phyloP scores from a whole-genome alignment of 257 asterid species.

The Solanum arcanum region DNA sequence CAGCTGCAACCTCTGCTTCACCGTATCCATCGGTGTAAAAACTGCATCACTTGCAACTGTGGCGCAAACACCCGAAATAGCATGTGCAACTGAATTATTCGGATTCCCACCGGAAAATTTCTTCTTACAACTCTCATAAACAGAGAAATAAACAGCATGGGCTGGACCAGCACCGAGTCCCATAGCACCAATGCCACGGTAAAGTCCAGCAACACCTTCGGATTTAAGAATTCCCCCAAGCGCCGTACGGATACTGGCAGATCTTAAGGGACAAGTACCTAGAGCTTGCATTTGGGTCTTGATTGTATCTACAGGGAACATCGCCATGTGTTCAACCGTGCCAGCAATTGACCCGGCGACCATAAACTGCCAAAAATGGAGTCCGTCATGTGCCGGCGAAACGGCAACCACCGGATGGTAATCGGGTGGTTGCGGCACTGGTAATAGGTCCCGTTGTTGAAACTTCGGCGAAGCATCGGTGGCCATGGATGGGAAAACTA shows the following conservation, averaged over 20 bases:
- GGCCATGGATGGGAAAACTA: constrained; percentile 35
- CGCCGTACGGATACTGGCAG: constrained; percentile 53
- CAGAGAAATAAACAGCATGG: constrained; percentile 87
- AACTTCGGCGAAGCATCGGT: constrained; percentile 63
- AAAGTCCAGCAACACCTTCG: constrained; percentile 63
- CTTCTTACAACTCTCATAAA: constrained; percentile 72
- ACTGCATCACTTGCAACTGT: constrained; percentile 88
- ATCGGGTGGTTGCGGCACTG: constrained; percentile 41
- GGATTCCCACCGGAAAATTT: constrained; percentile 57
- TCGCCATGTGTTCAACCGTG: constrained; percentile 91
- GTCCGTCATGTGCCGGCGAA: constrained; percentile 63
- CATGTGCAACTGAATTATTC: constrained; percentile 58
- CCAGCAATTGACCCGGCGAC: constrained; percentile 90
- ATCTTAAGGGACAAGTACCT: constrained; percentile 71
- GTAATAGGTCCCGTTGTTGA: constrained; percentile 52
- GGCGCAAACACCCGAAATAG: constrained; percentile 75
- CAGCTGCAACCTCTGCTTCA: constrained; percentile 93
- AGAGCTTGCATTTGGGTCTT: constrained; percentile 94
- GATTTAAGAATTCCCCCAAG: constrained; percentile 49
- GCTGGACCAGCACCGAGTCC: constrained; percentile 98
- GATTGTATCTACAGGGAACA: constrained; percentile 93
- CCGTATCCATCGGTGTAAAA: constrained; percentile 95
- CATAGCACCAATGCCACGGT: constrained; percentile 96
- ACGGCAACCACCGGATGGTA: constrained; percentile 25
- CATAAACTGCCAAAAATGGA: constrained; percentile 86